phyloP scores from a whole-genome alignment of 176 grass and related monocot species.

The Otatea glauca region DNA sequence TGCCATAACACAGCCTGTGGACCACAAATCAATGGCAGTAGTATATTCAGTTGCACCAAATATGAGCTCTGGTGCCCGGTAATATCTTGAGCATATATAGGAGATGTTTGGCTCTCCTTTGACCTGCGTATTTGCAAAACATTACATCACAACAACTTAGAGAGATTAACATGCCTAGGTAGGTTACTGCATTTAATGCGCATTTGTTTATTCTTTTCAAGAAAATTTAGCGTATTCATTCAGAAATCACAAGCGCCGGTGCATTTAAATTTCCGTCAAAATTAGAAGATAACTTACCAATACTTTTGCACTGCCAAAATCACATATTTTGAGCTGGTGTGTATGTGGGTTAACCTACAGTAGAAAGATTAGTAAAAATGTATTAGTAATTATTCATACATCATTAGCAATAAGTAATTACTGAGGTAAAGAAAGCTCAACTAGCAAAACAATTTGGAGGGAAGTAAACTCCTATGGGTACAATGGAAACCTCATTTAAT shows the following conservation, averaged over 20 bases:
- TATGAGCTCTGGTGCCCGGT: constrained; percentile 96
- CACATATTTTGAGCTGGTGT: constrained; percentile 66
- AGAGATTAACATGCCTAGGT: not conserved
- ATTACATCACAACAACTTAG: not conserved
- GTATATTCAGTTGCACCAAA: constrained; percentile 98
- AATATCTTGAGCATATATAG: constrained; percentile 99
- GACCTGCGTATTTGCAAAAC: constrained; percentile 53
- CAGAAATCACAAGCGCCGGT: not conserved
- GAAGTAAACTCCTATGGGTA: not conserved
- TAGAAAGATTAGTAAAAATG: constrained; percentile 16
- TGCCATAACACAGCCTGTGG: constrained; percentile 94
- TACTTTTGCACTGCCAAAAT: constrained; percentile 64
- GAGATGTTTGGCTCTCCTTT: constrained; percentile 98
- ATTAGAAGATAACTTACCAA: constrained; percentile 57
- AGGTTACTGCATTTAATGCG: not conserved
- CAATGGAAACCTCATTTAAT: not conserved
- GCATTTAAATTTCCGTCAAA: constrained; percentile 18
- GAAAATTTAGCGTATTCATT: constrained; percentile 6
- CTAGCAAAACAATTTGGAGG: not conserved
- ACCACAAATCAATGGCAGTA: constrained; percentile 95
- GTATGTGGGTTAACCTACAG: constrained; percentile 63
- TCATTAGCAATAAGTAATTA: not conserved
- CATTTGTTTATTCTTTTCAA: constrained; percentile 32
- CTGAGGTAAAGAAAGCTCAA: not conserved
- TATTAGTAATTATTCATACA: constrained; percentile 6